Conservation (phyloP, 2,329 filamentous ascomycete genomes). For the Fusarium oligoseptatum region DNA sequence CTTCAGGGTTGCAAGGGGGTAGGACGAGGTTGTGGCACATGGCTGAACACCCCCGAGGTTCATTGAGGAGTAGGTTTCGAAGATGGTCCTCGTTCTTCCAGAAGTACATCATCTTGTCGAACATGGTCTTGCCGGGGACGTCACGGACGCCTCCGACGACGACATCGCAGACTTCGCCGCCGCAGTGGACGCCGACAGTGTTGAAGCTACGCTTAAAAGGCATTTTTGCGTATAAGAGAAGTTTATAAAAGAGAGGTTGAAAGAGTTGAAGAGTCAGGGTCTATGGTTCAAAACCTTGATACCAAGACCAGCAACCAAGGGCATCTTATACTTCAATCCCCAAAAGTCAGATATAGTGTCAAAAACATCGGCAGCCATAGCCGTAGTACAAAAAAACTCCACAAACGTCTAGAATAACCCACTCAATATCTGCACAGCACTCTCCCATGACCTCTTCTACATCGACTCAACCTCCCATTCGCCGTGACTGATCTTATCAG, state of each 20-base stretch:
- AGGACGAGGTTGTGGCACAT: conserved; percentile 38
- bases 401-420: background rate
- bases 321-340: background rate
- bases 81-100: conserved; percentile 30
- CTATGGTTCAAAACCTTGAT: background rate
- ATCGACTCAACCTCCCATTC: background rate
- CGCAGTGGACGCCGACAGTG: conserved; percentile 36
- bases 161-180: conserved; percentile 38
- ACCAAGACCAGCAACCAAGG: background rate
- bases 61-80: conserved; percentile 31
- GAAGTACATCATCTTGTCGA: conserved; percentile 37
- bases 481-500: background rate
- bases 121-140: conserved; percentile 35
- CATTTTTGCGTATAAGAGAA: background rate
- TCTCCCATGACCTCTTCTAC: background rate
- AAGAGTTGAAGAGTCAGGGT: background rate
- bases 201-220: conserved; percentile 36
- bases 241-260: background rate
- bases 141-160: conserved; percentile 35
- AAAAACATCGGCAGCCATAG: background rate
- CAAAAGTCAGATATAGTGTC: background rate
- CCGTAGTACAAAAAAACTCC: background rate
- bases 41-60: conserved; percentile 27
- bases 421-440: background rate
- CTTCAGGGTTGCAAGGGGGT: conserved; percentile 27